Conservation (phyloP, 2,329 filamentous ascomycete genomes). For the Alternaria tenuissima region DNA sequence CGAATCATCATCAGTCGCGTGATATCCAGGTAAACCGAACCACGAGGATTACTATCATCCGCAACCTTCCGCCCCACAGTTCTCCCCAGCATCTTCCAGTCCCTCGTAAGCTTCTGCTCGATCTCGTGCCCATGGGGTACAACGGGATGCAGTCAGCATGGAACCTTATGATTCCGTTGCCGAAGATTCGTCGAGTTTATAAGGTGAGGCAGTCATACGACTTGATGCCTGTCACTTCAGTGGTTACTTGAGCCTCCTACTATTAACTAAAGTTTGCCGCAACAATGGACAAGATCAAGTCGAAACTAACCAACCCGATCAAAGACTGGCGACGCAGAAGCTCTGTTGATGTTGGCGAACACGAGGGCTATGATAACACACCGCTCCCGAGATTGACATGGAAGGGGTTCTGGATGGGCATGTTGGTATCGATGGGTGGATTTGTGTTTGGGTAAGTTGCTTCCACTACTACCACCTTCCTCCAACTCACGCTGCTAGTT, state of each 20-base stretch:
- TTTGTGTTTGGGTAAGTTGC: slow-evolving; percentile 9
- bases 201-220: not conserved
- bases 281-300: slow-evolving; percentile 12
- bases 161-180: not conserved
- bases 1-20: not conserved
- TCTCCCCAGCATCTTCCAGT: not conserved
- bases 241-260: not conserved
- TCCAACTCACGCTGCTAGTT: slow-evolving; percentile 4
- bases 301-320: slow-evolving; percentile 28
- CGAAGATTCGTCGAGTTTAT: not conserved
- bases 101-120: not conserved
- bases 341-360: slow-evolving; percentile 27
- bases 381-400: slow-evolving; percentile 14
- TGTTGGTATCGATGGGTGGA: slow-evolving; percentile 43
- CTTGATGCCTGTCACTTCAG: not conserved
- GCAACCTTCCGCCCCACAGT: slow-evolving; percentile 10
- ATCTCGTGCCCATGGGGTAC: not conserved
- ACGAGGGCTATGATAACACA: slow-evolving; percentile 30
- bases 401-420: slow-evolving; percentile 33
- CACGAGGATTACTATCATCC: slow-evolving; percentile 3
- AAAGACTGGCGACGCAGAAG: slow-evolving; percentile 24
- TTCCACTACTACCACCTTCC: not conserved
- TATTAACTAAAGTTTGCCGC: not conserved
- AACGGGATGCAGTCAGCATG: not conserved
- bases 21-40: not conserved